Evolutionary conservation across 139 green algal genomes (phyloP).

Genomic region (Desmodesmus armatus): DNA sequence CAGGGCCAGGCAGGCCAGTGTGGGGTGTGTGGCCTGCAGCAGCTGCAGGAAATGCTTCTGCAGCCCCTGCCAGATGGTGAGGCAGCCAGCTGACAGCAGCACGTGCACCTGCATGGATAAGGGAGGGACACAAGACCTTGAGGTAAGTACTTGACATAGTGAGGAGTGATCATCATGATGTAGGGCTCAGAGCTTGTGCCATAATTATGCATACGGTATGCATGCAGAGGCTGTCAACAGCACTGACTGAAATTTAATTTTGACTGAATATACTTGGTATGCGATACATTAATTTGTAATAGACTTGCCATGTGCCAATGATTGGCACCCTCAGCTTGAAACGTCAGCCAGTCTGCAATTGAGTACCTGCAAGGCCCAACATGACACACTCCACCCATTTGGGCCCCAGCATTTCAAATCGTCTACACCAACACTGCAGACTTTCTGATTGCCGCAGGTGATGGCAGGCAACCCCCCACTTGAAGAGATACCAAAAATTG

Average conservation of each 20-base stretch:
- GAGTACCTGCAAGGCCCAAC: not conserved
- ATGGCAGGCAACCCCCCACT: not conserved
- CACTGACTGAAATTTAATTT: not conserved
- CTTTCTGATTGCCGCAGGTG: not conserved
- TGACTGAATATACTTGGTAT: not conserved
- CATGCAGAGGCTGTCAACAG: not conserved
- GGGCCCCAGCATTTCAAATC: not conserved
- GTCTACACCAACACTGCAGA: not conserved
- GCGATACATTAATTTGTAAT: not conserved
- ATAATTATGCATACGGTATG: not conserved
- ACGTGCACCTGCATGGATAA: not conserved
- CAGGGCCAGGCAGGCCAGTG: not conserved
- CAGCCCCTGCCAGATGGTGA: conserved; percentile 2
- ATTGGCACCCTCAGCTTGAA: not conserved
- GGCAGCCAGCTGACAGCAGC: not conserved
- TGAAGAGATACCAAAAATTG: not conserved
- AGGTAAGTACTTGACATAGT: not conserved
- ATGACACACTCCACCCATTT: conserved; percentile 10
- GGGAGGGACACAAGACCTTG: not conserved
- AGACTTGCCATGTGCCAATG: too few species aligned
- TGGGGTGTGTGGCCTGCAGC: not conserved
- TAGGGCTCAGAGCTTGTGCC: not conserved
- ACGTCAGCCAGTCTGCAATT: too few species aligned
- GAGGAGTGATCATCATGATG: not conserved
- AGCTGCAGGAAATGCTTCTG: not conserved